Evolutionary conservation across 257 asterid genomes (phyloP).

Genomic region (Ehretia macrophylla): DNA sequence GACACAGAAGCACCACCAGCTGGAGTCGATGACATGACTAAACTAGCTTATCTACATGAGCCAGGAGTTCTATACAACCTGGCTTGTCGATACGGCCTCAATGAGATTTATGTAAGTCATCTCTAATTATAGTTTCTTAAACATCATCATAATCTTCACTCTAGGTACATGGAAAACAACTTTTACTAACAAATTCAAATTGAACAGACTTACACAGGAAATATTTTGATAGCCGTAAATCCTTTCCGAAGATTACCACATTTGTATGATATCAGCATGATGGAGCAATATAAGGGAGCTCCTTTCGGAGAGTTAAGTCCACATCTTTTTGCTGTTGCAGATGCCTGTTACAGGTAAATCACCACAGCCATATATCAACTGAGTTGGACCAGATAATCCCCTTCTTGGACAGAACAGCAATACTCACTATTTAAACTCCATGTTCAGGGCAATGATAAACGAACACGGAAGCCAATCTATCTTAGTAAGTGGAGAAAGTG

Average conservation of each 20-base stretch:
- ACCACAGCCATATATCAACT: neutral
- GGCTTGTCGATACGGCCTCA: conserved; percentile 66
- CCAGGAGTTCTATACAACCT: conserved; percentile 85
- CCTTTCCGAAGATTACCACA: conserved; percentile 90
- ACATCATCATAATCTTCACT: neutral
- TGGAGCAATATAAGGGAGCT: conserved; percentile 95
- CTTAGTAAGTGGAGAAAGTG: conserved; percentile 97
- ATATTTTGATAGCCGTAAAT: conserved; percentile 88
- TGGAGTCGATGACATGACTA: conserved; percentile 96
- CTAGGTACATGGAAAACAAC: conserved; percentile 17
- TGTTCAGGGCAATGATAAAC: conserved; percentile 68
- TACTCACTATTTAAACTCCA: too few relatives aligned
- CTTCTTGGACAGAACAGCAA: neutral
- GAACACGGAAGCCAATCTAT: conserved; percentile 93
- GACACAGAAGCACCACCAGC: conserved; percentile 90
- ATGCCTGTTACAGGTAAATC: conserved; percentile 73
- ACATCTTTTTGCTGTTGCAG: conserved; percentile 97
- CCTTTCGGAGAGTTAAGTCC: conserved; percentile 94
- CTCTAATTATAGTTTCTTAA: neutral
- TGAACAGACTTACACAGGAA: conserved; percentile 94
- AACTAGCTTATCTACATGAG: conserved; percentile 91
- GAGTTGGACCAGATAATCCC: neutral
- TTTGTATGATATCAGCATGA: conserved; percentile 86
- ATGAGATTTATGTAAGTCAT: conserved; percentile 74
- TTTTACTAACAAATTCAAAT: conserved; percentile 8